These are phyloP conservation scores for Lasiosphaeria miniovina DNA, from an alignment of 495 filamentous ascomycete species.

Conservation along the genomic window DNA sequence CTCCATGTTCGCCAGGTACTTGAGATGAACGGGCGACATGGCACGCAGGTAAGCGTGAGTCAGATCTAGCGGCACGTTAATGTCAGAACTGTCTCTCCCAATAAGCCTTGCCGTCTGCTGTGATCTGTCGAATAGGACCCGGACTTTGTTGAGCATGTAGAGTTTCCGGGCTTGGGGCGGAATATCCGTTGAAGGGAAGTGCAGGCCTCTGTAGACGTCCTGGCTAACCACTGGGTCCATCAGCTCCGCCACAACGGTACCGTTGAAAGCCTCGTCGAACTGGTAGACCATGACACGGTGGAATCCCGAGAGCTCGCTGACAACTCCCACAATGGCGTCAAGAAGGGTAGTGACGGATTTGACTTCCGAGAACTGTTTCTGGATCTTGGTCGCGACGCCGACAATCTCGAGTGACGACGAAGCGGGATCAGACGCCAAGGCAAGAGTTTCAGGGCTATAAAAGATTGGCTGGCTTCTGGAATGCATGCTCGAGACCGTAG, in stretches of 20 bases:
- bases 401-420: slow-evolving; percentile 21
- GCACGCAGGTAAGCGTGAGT: slow-evolving; percentile 75
- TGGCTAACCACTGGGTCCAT: slow-evolving; percentile 23
- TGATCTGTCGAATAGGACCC: slow-evolving; percentile 64
- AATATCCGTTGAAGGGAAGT: slow-evolving; percentile 25
- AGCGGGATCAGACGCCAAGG: slow-evolving; percentile 7
- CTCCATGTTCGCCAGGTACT: slow-evolving; percentile 76
- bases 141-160: slow-evolving; percentile 70
- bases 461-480: slow-evolving; percentile 22
- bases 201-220: slow-evolving; percentile 25
- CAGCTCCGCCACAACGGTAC: slow-evolving; percentile 25
- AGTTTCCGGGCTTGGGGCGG: slow-evolving; percentile 42
- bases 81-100: slow-evolving; percentile 65
- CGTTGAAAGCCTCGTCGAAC: slow-evolving; percentile 26
- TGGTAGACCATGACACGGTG: slow-evolving; percentile 26
- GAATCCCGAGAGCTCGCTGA: slow-evolving; percentile 22
- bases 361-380: slow-evolving; percentile 21
- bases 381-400: slow-evolving; percentile 22
- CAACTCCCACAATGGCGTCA: slow-evolving; percentile 21
- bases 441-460: slow-evolving; percentile 2
- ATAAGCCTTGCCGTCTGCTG: slow-evolving; percentile 69
- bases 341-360: slow-evolving; percentile 14
- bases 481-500: slow-evolving; percentile 24
- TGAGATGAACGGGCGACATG: slow-evolving; percentile 77
- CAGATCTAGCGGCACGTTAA: slow-evolving; percentile 70